phyloP scores from a whole-genome alignment of 257 asterid species.

The Ilex asprella region DNA sequence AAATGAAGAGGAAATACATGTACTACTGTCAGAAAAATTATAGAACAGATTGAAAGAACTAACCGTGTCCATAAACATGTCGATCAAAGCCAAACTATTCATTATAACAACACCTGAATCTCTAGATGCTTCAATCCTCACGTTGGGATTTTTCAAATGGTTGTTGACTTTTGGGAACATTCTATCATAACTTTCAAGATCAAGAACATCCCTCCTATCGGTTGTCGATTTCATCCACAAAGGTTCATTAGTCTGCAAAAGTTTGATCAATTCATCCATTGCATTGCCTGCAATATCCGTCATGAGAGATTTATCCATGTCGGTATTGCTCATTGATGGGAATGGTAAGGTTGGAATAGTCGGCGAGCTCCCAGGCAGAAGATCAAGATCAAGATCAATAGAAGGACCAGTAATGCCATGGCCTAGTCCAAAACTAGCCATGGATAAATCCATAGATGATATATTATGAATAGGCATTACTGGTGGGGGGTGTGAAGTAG shows the following conservation, averaged over 20 bases:
- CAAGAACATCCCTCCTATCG: slow-evolving; percentile 59
- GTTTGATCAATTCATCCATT: slow-evolving; percentile 75
- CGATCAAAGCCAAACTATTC: slow-evolving; percentile 64
- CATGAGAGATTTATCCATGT: slow-evolving; percentile 82
- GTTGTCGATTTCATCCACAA: slow-evolving; percentile 61
- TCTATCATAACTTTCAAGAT: slow-evolving; percentile 55
- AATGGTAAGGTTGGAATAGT: slow-evolving; percentile 23
- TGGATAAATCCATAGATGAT: slow-evolving; percentile 75
- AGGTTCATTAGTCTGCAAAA: slow-evolving; percentile 67
- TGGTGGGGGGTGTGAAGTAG: slow-evolving; percentile 85
- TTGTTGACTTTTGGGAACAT: slow-evolving; percentile 49
- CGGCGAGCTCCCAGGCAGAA: slow-evolving; percentile 60
- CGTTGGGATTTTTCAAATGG: slow-evolving; percentile 58
- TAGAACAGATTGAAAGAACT: slow-evolving; percentile 8
- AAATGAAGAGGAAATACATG: no score
- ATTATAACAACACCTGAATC: slow-evolving; percentile 74
- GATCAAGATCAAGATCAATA: slow-evolving; percentile 61
- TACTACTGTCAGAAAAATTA: no score
- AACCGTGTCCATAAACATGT: slow-evolving; percentile 78
- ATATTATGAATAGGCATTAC: slow-evolving; percentile 70
- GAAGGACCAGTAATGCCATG: slow-evolving; percentile 64
- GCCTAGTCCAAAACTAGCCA: slow-evolving; percentile 54
- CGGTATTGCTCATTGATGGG: slow-evolving; percentile 48
- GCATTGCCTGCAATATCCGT: slow-evolving; percentile 67
- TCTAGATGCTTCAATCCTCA: slow-evolving; percentile 67